Evolutionary conservation across 2,329 filamentous ascomycete species (phyloP), one percentile per base, ranked within the genome.

Genomic region (Trichoderma asperellum): DNA sequence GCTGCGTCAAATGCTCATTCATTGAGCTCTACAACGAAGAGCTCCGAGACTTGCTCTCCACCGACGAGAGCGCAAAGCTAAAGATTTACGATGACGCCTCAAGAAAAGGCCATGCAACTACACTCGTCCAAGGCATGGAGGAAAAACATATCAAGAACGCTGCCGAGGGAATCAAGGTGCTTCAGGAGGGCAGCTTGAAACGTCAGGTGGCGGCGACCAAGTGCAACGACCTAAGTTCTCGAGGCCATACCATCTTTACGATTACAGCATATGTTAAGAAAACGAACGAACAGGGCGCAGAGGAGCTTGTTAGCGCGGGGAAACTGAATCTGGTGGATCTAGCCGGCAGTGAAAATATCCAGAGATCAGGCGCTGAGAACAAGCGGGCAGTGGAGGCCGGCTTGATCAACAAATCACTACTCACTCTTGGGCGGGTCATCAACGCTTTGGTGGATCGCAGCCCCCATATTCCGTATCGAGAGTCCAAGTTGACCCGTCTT

Each of bases 131-230:
- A 79, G 96, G 96, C 4, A 97, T 99, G 93, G 96, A 98, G 79
- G 96, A 99, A 80, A 91, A 92, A 7, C 92, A 97, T 78, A 97
- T 99, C 75, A 92, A 92, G 77, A 92, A 85, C 72, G 94, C 96
- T 0, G 86, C 88, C 14, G 91, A 94, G 62, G 96, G 96, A 71
- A 94, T 99, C 80, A 92, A 92, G 80, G 86, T 97, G 71, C 87
- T 99, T 57, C 93, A 96, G 75, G 87, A 91, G 72, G 96, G 96
- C 71, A 97, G 94, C 79, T 86, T 96, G 81, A 97, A 94, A 80
- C 91, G 96, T 61, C 96, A 99, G 80, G 96, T 99, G n/a, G 96
- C 96, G 6, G 94, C 96, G 4, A 99, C 96, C n/a, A 98, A 98
- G 81, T 99, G 96, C 87, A 99, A 99, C 79, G 96, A 99, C 75